Conservation (phyloP, 345 rosid genomes). For the Trapa incisa region DNA sequence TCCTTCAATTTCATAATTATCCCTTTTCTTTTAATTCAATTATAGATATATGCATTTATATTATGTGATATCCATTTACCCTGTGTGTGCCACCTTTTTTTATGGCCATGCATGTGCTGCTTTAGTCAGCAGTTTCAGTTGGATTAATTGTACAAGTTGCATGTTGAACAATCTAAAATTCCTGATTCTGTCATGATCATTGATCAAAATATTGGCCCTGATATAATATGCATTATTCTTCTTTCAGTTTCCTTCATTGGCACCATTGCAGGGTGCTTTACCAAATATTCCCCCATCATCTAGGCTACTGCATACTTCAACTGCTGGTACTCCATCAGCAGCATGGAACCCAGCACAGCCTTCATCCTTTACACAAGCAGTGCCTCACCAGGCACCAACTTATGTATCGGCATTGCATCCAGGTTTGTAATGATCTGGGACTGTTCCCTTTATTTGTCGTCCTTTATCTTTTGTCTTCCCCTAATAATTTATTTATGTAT, state of each 20-base stretch:
- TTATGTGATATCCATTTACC: too few relatives aligned
- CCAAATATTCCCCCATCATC: slow-evolving; percentile 40
- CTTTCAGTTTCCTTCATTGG: slow-evolving; percentile 76
- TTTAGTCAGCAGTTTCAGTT: neutral
- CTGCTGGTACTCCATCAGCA: slow-evolving; percentile 30
- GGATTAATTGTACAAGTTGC: neutral
- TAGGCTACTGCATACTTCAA: slow-evolving; percentile 26
- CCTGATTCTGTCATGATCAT: neutral
- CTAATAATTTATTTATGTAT: neutral
- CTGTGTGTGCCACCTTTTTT: too few relatives aligned
- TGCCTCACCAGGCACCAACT: slow-evolving; percentile 8
- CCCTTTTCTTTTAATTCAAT: too few relatives aligned
- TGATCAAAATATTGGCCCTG: neutral
- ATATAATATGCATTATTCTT: slow-evolving; percentile 2
- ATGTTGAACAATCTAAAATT: neutral
- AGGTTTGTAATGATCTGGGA: slow-evolving; percentile 25
- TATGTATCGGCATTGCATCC: slow-evolving; percentile 36
- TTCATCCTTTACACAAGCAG: slow-evolving; percentile 20
- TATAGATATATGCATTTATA: too few relatives aligned
- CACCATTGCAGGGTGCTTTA: slow-evolving; percentile 50
- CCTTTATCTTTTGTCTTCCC: neutral
- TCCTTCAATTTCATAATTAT: too few relatives aligned
- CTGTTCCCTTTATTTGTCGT: neutral
- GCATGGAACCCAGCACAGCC: slow-evolving; percentile 44
- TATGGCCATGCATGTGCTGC: too few relatives aligned